Percentiles rank a stretch among this genome's conserved stretches.
Conservation (phyloP, 176 grass and related monocot species). For the Melocanna baccifera region DNA sequence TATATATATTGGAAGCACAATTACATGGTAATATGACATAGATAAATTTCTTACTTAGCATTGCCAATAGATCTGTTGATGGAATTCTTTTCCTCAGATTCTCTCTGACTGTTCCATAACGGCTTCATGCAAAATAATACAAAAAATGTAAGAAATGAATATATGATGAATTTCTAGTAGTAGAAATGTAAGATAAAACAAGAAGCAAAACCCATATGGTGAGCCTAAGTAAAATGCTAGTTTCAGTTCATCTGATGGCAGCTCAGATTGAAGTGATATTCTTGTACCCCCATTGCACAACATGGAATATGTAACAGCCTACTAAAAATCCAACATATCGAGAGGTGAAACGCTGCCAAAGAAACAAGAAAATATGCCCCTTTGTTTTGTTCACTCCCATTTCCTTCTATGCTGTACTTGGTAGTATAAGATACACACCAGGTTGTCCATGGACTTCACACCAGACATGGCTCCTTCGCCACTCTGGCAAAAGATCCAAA, state of each 20-base stretch:
- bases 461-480: not conserved
- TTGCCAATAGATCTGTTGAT: conserved; percentile 73
- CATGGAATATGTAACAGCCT: conserved; percentile 4
- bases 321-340: not conserved
- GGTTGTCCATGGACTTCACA: not conserved
- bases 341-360: not conserved
- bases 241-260: conserved; percentile 12
- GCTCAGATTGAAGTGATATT: not conserved
- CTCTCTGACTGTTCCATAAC: conserved; percentile 69
- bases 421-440: not conserved
- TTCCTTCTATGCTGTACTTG: conserved; percentile 3
- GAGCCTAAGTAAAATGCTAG: not conserved
- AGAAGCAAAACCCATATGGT: not conserved
- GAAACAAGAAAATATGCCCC: not conserved
- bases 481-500: not conserved
- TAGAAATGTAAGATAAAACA: conserved; percentile 20
- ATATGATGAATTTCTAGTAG: conserved; percentile 20
- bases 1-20: conserved; percentile 18
- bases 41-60: conserved; percentile 72
- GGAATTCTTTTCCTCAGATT: conserved; percentile 68
- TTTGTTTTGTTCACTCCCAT: not conserved
- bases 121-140: conserved; percentile 58
- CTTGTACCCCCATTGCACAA: not conserved
- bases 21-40: not conserved
- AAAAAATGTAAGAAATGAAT: conserved; percentile 10